These are phyloP conservation scores for Termitomyces sp. DNA, from an alignment of 768 basidiomycete species.

Conservation along the genomic window DNA sequence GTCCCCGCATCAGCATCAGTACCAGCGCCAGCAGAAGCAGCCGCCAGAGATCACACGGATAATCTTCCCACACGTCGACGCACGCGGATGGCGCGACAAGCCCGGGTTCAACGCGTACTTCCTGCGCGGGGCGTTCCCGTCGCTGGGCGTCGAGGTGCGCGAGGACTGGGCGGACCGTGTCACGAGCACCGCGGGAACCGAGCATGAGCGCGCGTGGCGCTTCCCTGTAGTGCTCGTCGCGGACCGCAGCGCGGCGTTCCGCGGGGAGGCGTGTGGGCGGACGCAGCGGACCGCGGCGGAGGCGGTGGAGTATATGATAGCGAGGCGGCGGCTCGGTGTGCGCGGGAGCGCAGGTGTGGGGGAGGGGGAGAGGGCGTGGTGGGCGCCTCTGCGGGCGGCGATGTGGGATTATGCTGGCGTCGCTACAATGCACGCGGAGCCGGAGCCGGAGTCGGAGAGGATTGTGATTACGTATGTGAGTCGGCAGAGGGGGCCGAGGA, in stretches of 20 bases:
- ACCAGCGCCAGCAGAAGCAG: no score
- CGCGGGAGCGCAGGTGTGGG: conserved; percentile 16
- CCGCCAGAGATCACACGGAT: conserved; percentile 59
- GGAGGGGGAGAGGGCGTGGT: conserved; percentile 56
- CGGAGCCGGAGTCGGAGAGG: conserved; percentile 18
- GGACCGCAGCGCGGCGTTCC: conserved; percentile 74
- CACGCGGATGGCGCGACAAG: conserved; percentile 65
- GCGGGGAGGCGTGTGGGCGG: conserved; percentile 57
- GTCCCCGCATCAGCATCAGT: no score
- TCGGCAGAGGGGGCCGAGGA: conserved; percentile 48
- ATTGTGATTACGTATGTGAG: conserved; percentile 71
- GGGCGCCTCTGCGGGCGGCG: conserved; percentile 65
- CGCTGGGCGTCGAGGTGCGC: conserved; percentile 57
- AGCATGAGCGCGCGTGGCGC: conserved; percentile 53
- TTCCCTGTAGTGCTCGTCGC: conserved; percentile 66
- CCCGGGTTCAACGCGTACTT: conserved; percentile 78
- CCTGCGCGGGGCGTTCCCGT: conserved; percentile 69
- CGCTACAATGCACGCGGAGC: no score
- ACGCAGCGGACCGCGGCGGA: conserved; percentile 72
- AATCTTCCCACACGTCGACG: conserved; percentile 62
- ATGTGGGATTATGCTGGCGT: conserved; percentile 65
- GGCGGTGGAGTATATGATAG: conserved; percentile 50
- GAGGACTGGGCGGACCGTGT: conserved; percentile 71
- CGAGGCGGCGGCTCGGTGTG: conserved; percentile 17
- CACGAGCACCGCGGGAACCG: background rate